phyloP scores from a whole-genome alignment of 2,329 filamentous ascomycete species.

The Davidsoniella australis region DNA sequence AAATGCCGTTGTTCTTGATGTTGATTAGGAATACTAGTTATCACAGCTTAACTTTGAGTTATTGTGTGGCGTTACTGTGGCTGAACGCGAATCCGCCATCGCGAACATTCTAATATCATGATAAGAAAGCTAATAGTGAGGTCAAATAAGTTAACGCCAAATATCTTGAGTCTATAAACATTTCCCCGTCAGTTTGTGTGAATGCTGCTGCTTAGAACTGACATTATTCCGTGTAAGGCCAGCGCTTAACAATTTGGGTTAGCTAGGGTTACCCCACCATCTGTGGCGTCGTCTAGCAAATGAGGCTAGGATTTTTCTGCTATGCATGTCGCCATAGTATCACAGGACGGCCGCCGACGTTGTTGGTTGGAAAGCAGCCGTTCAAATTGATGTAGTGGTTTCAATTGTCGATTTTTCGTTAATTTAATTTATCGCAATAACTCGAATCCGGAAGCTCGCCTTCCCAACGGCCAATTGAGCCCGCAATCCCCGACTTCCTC shows the following conservation, averaged over 20 bases:
- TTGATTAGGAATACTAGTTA: too few species aligned
- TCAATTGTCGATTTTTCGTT: background rate
- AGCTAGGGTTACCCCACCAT: conserved; percentile 8
- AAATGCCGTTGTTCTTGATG: too few species aligned
- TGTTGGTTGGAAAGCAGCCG: background rate
- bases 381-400: background rate
- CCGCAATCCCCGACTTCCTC: background rate
- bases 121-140: too few species aligned
- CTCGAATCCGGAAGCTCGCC: background rate
- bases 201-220: too few species aligned
- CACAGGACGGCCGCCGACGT: background rate
- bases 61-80: too few species aligned
- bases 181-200: too few species aligned
- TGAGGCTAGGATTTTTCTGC: conserved; percentile 7
- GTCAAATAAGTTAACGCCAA: too few species aligned
- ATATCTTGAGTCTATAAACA: too few species aligned
- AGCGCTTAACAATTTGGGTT: background rate
- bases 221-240: too few species aligned
- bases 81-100: too few species aligned
- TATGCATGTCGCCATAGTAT: background rate
- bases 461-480: background rate
- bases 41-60: too few species aligned
- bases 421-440: background rate
- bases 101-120: too few species aligned
- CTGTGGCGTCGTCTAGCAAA: conserved; percentile 5